Evolutionary conservation across 2,329 filamentous ascomycete species (phyloP).

Genomic region (Paecilomyces formosus): DNA sequence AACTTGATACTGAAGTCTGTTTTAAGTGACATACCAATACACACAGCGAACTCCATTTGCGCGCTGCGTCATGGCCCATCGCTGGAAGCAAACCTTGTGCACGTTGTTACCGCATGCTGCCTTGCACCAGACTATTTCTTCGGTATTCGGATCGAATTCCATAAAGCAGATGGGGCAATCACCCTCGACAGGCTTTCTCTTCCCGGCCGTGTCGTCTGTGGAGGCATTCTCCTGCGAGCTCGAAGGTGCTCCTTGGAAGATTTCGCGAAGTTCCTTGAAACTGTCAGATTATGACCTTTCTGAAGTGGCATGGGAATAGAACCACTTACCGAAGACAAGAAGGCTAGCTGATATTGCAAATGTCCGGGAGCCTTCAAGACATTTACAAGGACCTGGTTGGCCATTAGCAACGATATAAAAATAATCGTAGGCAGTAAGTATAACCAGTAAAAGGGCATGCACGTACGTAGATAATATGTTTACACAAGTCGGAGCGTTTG

Average conservation of each 20-base stretch:
- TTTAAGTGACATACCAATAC: slow-evolving; percentile 31
- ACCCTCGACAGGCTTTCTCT: slow-evolving; percentile 53
- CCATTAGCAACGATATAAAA: slow-evolving; percentile 7
- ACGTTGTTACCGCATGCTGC: slow-evolving; percentile 57
- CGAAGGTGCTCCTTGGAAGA: slow-evolving; percentile 47
- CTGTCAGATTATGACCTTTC: not conserved
- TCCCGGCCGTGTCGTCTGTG: slow-evolving; percentile 35
- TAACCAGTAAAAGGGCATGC: not conserved
- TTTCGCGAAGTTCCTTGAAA: slow-evolving; percentile 45
- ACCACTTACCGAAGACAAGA: slow-evolving; percentile 42
- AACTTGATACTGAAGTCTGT: not conserved
- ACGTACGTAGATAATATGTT: slow-evolving; percentile 54
- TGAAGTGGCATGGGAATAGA: not conserved
- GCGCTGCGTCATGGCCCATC: slow-evolving; percentile 39
- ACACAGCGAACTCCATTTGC: slow-evolving; percentile 33
- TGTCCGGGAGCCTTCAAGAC: slow-evolving; percentile 50
- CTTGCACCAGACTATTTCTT: slow-evolving; percentile 51
- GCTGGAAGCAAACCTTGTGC: slow-evolving; percentile 50
- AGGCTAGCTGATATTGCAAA: slow-evolving; percentile 53
- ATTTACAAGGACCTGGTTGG: slow-evolving; percentile 44
- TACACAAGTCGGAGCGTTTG: slow-evolving; percentile 53
- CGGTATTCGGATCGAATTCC: slow-evolving; percentile 41
- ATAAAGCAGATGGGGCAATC: slow-evolving; percentile 59
- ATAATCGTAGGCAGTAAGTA: not conserved
- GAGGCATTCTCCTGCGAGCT: slow-evolving; percentile 35